phyloP scores from a whole-genome alignment of 306 rosid species.

The Vigna unguiculata region DNA sequence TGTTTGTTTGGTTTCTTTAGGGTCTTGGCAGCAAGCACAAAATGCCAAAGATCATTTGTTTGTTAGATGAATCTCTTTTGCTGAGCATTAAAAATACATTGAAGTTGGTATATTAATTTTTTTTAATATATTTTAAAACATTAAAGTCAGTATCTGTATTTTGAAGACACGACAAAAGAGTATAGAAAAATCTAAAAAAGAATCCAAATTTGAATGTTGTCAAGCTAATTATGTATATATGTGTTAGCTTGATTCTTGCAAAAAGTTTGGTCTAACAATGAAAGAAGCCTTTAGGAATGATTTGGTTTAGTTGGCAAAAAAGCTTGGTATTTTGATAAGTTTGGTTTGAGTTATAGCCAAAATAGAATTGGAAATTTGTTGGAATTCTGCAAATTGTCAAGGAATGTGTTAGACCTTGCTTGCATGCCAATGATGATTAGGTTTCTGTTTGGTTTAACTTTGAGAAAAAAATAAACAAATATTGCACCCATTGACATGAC shows the following conservation, averaged over 20 bases:
- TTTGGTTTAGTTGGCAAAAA: not conserved
- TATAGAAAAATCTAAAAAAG: too few relatives aligned
- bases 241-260: not conserved
- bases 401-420: not conserved
- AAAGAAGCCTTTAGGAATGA: too few relatives aligned
- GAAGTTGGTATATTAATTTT: too few relatives aligned
- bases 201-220: too few relatives aligned
- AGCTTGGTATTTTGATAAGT: not conserved
- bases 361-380: not conserved
- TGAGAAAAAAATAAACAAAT: not conserved
- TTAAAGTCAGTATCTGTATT: too few relatives aligned
- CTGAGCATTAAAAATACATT: too few relatives aligned
- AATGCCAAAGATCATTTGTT: not conserved
- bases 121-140: too few relatives aligned
- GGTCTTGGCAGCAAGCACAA: not conserved
- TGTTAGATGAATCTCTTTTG: not conserved
- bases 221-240: not conserved
- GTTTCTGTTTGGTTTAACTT: not conserved
- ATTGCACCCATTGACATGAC: not conserved
- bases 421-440: not conserved
- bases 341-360: constrained; percentile 8
- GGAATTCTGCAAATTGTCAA: not conserved
- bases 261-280: constrained; percentile 11
- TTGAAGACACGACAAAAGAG: too few relatives aligned
- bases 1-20: constrained; percentile 4